Percentiles rank a stretch among this genome's conserved stretches.
phyloP scores from a whole-genome alignment of 2,329 filamentous ascomycete species.

The Phoma sp. region DNA sequence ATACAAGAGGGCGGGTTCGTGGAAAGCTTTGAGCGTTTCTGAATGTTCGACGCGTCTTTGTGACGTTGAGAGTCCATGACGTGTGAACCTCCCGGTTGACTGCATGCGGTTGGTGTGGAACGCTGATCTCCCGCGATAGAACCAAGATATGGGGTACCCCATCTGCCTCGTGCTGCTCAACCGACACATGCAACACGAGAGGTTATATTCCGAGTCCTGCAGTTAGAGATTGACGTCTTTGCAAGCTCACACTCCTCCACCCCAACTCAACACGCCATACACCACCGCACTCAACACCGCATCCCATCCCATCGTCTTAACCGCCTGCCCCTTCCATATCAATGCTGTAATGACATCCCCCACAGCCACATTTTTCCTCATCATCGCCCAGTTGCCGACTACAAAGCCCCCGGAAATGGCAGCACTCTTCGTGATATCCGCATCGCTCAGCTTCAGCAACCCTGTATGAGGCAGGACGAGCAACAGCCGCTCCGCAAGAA shows the following conservation, averaged over 20 bases:
- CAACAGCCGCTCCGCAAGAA: conserved; percentile 29
- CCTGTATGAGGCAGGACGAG: conserved; percentile 34
- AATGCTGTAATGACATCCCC: conserved; percentile 19
- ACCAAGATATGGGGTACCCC: conserved; percentile 10
- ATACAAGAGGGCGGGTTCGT: too few species aligned
- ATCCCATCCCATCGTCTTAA: conserved; percentile 40
- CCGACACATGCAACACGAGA: too few species aligned
- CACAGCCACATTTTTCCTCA: conserved; percentile 22
- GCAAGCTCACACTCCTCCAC: conserved; percentile 30
- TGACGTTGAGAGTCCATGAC: conserved; percentile 18
- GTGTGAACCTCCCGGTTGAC: conserved; percentile 11
- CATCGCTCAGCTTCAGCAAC: conserved; percentile 21
- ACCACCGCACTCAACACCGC: conserved; percentile 28
- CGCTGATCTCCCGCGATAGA: conserved; percentile 10
- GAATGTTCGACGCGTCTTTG: not conserved
- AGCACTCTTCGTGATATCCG: conserved; percentile 30
- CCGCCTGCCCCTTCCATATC: conserved; percentile 22
- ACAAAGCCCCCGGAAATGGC: conserved; percentile 36
- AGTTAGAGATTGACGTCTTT: too few species aligned
- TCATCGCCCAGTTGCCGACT: conserved; percentile 30
- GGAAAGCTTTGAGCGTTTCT: conserved; percentile 8
- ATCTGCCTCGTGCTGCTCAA: too few species aligned
- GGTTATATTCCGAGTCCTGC: too few species aligned
- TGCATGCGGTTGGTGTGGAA: conserved; percentile 10
- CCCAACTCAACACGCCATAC: conserved; percentile 29